Evolutionary conservation across 805 yeast genomes (phyloP).

Genomic region (Saccharomycopsis olivae): DNA sequence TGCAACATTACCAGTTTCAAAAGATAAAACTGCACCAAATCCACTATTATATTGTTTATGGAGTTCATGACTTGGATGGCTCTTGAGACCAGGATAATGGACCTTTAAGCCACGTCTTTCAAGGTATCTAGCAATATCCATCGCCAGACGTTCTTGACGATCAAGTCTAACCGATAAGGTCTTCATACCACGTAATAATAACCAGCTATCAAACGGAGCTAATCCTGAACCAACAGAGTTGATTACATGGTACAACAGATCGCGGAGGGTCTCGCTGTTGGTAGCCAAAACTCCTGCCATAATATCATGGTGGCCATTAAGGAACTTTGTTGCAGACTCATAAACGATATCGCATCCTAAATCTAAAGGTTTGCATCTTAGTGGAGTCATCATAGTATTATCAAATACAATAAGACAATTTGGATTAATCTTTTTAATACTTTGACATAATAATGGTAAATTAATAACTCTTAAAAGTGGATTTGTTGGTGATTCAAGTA

Average conservation of each 20-base stretch:
- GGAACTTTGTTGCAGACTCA: constrained; percentile 87
- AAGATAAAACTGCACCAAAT: constrained; percentile 80
- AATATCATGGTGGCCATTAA: constrained; percentile 91
- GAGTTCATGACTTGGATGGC: constrained; percentile 72
- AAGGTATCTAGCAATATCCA: constrained; percentile 64
- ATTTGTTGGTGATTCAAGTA: constrained; percentile 88
- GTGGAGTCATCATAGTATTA: constrained; percentile 95
- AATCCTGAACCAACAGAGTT: constrained; percentile 89
- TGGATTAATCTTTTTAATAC: constrained; percentile 61
- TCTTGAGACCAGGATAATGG: constrained; percentile 73
- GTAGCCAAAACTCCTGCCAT: constrained; percentile 93
- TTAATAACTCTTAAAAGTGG: constrained; percentile 87
- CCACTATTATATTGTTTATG: constrained; percentile 74
- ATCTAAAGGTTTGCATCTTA: constrained; percentile 74
- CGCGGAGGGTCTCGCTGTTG: constrained; percentile 50
- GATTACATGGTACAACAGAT: constrained; percentile 61
- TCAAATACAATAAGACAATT: constrained; percentile 72
- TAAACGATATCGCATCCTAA: constrained; percentile 86
- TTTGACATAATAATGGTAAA: constrained; percentile 51
- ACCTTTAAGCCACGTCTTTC: constrained; percentile 56
- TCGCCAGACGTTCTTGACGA: constrained; percentile 77
- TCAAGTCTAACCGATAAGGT: constrained; percentile 81
- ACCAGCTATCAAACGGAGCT: constrained; percentile 90
- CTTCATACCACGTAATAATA: constrained; percentile 77
- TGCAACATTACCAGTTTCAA: constrained; percentile 72